A percentile compares a stretch with the other conserved stretches of the same genome.
phyloP scores from a whole-genome alignment of 2,329 filamentous ascomycete species.

The Thielaviopsis populi region DNA sequence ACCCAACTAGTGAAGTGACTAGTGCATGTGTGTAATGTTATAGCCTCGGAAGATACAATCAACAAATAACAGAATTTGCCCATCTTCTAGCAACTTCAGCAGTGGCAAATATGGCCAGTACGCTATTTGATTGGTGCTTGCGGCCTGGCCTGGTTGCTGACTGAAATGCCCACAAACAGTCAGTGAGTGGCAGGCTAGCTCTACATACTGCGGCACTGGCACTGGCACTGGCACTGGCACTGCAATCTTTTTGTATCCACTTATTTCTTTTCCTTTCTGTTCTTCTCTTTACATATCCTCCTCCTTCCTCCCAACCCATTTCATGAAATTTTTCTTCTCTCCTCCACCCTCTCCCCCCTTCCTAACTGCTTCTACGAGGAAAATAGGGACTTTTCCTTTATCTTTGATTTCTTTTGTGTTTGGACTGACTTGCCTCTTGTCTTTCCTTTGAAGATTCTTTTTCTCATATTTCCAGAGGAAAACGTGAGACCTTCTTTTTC shows the following conservation, averaged over 20 bases:
- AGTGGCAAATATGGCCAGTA: neutral
- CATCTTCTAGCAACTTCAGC: neutral
- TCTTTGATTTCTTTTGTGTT: conserved; percentile 16
- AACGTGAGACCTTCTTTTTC: conserved; percentile 27
- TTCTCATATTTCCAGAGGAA: conserved; percentile 34
- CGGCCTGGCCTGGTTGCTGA: neutral
- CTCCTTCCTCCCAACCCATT: conserved; percentile 11
- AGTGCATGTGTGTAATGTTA: neutral
- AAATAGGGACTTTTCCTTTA: conserved; percentile 13
- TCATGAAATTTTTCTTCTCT: conserved; percentile 23
- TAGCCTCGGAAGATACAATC: neutral
- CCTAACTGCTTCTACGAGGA: conserved; percentile 18
- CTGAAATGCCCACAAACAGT: conserved; percentile 1
- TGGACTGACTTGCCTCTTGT: conserved; percentile 17
- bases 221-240: neutral
- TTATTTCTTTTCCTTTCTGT: conserved; percentile 25
- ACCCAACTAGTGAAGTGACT: neutral
- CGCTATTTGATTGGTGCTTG: neutral
- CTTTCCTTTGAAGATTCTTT: conserved; percentile 21
- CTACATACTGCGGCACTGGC: no score
- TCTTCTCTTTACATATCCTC: conserved; percentile 19
- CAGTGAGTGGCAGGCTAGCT: no score
- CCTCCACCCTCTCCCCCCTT: conserved; percentile 21
- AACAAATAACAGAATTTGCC: neutral
- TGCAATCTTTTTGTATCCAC: conserved; percentile 16